Evolutionary conservation across 139 green algal species (phyloP).

Genomic region (Closterium sp.): DNA sequence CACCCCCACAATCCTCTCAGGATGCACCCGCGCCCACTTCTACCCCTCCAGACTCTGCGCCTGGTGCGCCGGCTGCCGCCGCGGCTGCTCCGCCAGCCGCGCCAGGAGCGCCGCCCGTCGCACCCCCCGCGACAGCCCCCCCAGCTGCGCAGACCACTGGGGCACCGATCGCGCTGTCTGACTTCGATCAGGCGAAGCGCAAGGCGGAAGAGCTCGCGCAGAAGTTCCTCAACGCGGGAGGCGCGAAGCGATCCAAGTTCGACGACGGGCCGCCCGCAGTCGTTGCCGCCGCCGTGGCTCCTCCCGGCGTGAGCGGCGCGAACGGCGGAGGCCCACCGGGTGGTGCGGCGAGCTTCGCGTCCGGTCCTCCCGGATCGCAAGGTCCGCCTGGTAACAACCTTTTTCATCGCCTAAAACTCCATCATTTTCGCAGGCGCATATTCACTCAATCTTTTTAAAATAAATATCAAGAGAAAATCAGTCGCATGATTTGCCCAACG

Average conservation of each 20-base stretch:
- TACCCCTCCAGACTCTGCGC: neutral
- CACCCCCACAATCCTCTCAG: neutral
- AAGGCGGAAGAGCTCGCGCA: neutral
- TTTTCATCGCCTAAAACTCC: neutral
- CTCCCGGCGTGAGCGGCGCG: neutral
- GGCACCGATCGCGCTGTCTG: neutral
- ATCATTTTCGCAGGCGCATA: neutral
- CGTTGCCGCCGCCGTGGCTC: neutral
- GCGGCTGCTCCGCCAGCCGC: neutral
- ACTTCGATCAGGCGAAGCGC: slow-evolving; percentile 3
- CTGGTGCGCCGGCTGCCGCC: neutral
- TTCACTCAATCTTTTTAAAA: neutral
- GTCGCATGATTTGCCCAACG: neutral
- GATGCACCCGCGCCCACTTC: neutral
- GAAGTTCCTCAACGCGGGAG: neutral
- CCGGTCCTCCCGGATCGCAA: neutral
- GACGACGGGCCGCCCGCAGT: neutral
- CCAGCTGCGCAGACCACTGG: neutral
- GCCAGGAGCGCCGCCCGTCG: neutral
- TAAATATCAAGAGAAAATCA: neutral
- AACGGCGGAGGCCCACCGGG: neutral
- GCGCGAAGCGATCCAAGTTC: slow-evolving; percentile 1
- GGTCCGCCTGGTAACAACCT: neutral
- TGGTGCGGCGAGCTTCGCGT: neutral
- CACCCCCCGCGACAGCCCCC: neutral